Base-by-base conservation (phyloP, 345 rosid species). In the Boechera divaricarpa region DNA sequence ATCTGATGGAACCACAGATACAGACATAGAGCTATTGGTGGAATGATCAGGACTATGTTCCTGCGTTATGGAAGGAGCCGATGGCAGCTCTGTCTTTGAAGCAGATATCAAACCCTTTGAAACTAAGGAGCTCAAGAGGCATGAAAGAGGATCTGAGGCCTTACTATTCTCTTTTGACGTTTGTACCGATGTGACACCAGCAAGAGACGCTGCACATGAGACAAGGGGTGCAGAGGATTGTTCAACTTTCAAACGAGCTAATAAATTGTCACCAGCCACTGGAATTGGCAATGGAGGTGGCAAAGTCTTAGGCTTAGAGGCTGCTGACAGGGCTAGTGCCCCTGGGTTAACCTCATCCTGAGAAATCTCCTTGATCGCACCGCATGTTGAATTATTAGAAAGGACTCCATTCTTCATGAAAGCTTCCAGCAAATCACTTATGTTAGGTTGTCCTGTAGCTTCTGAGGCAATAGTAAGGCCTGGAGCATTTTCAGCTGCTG, bases 61-160 rank as follows among this genome's bases (percentile, higher is more conserved):
- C 77, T 79, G 80, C 70, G 70, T 63, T 65, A 21, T 63, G 65
- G 59, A 65, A 70, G 83, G 80, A 47, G 74, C 51, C 73, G 92
- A 78, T 57, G 86, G 31, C 39, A 85, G 70, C 67, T 84, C 88
- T 0, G 81, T 70, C 82, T 88, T 89, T 18, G 94, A 85, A 67
- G 92, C 86, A 71, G 94, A 88, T 82, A 95, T 94, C 84, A 92
- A 75, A 70, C 99, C 98, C 85, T 90, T 92, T 15, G 96, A 86
- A 79, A 90, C 93, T 74, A 95, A 87, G n/a, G 98, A 83, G 88
- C 93, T 88, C 84, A 95, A 84, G 78, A 95, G 96, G 73, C 70
- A 83, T 9, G 97, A 87, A 67, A 95, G 71, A 48, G 97, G 98
- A 81, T 83, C 87, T 18, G 84, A 33, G 79, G 80, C 74, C 80